Evolutionary conservation across 305 asterid genomes (phyloP), one percentile per base, ranked within the genome.

Genomic region (Fraxinus latifolia): DNA sequence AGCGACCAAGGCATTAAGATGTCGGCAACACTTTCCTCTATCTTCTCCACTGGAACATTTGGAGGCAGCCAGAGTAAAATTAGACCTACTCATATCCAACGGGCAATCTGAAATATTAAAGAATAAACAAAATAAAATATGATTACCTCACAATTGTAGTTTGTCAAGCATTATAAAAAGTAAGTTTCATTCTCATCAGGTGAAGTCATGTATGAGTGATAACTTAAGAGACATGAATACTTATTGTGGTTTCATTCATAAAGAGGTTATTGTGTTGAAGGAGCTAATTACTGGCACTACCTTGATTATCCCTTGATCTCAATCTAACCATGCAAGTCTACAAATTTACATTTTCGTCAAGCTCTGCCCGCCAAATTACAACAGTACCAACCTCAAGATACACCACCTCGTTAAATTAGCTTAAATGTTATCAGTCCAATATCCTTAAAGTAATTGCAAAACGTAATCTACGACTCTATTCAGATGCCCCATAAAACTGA

Each of bases 21-120:
- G 91, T 74, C 98, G 98, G 81, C 98, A 96, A 76, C 99, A 96
- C 77, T 90, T 93, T 15, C 89, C 93, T 86, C 94, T 87, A 3
- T 83, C 91, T 80, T 89, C 93, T 70, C 85, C 89, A 15, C 65
- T 85, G 39, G 97, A 90, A 94, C 99, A 96, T 7, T 92, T 82
- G 70, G 96, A 87, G 77, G 96, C 95, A 33, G 94, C 97, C 77
- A 77, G 88, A 4, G 97, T 93, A 82, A 94, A 91, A 90, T 96
- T 94, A 19, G 98, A 89, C 19, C 86, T 79, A 67, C 92, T 88
- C 79, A 94, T 88, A 84, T 93, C 95, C 89, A 96, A 89, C 4
- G 98, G 98, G 86, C 98, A 96, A 83, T 87, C 99, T 96, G 94
- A 89, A 72, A 42, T 34, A 31, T 42, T 55, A 74, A 74, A 85